Base-by-base conservation (phyloP, 306 rosid genomes). In the Vicia villosa region DNA sequence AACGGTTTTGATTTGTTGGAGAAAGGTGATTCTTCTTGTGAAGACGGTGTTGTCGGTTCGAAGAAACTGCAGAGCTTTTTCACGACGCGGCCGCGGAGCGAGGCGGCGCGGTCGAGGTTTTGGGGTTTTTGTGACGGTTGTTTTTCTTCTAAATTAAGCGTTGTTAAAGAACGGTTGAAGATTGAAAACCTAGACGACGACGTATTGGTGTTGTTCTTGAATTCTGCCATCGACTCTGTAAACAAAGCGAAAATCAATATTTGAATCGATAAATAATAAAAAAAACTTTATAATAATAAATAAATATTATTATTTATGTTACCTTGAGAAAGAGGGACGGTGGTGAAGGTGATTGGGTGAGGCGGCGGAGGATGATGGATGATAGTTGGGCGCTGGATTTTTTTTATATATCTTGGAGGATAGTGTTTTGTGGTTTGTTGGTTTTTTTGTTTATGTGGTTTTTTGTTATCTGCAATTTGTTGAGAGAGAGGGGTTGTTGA, bases 51-150 rank as follows among this genome's bases (percentile, higher is more conserved):
- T 4, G 78, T 12, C 6, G 87, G 14, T 54, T 94, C 99, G 38
- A 94, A 94, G 30, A 88, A 63, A 43, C 56, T 77, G 70, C 99
- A 79, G 28, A 94, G 90, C 79, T 85, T 85, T 83, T 83, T 88
- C 5, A 94, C 99, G 77, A 79, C 73, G 7, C 77, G 87, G 21
- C 98, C 98, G 36, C 83, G 87, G 14, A 91, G 67, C 22, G 97
- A 84, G 37, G 74, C 77, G 22, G 87, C 20, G 21, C 95, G 92
- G 0, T 80, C 91, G 21, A 90, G 61, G 58, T 45, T 45, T 59
- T 56, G 62, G 24, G 81, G 49, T 72, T 85, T 88, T 69, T 55
- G 67, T 0, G 1, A 81, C 54, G 81, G 46, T 6, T 34, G 46
- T 16, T 66, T 22, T 6, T 74, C 58, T 10, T 79, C 85, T 12